Evolutionary conservation across 768 basidiomycete genomes (phyloP), one percentile per base, ranked within the genome.

Genomic region (Pulveroboletus sp.): DNA sequence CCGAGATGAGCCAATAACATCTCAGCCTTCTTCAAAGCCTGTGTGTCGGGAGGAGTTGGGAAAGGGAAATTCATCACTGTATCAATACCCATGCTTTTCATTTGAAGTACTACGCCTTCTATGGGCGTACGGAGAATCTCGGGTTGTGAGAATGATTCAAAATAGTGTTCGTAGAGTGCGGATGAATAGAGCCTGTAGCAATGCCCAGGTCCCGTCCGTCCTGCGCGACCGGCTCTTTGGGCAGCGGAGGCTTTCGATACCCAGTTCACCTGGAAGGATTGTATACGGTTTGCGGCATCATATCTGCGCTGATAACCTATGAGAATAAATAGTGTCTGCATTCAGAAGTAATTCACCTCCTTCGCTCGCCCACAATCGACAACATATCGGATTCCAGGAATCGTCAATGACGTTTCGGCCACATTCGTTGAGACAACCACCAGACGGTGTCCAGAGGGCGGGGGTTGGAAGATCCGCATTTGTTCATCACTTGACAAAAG

Each of bases 51-150:
- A 13, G 95, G 87, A 0, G 96, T 97, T 1, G 96, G 96, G 71
- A 98, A 98, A 14, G 96, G 96, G 68, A 99, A 99, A 71, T 98
- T 98, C 58, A 91, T 76, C 35, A 98, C 92, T 1, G 91, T 78
- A 61, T 98, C 93, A 51, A 99, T 95, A 63, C 95, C 91, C 93
- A 99, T 97, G 67, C 83, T 85, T 75, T 99, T 99, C 95, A 99
- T 97, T 68, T 97, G 94, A 30, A 98, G 75, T 8, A 98, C 89
- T 21, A 98, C 86, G 2, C 93, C 94, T 59, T 98, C 96, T 57
- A 98, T 95, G 0, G 96, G 94, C 73, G 90, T 93, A 21, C 94
- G 86, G 39, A 93, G 77, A 49, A 98, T 94, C 67, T 99, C 96
- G 2, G 96, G 96, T 50, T 81, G 73, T 0, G 90, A 78, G 68